Conservation (phyloP, 2,329 filamentous ascomycete genomes). For the Pseudocercospora vitis region DNA sequence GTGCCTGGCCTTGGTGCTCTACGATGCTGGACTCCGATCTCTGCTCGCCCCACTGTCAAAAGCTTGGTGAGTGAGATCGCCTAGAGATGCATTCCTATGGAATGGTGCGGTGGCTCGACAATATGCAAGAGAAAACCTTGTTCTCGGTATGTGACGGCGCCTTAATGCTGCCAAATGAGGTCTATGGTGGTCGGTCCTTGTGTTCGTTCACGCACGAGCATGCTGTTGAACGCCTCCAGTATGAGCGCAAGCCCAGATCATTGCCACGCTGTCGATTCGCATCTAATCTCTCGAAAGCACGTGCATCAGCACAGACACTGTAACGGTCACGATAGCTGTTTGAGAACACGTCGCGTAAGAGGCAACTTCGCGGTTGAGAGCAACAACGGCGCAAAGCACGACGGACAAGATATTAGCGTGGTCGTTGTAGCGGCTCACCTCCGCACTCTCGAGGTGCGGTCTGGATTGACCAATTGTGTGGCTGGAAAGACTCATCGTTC, state of each 20-base stretch:
- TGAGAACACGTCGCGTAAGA: conserved; percentile 1
- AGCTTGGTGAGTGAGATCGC: background rate
- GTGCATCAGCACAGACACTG: background rate
- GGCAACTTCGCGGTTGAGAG: background rate
- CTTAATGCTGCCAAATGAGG: background rate
- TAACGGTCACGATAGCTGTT: background rate
- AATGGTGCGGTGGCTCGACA: too few relatives aligned
- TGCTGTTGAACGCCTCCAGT: conserved; percentile 2
- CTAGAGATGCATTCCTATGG: background rate
- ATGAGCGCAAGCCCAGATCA: background rate
- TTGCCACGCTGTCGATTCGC: background rate
- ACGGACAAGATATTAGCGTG: background rate
- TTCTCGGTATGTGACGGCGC: background rate
- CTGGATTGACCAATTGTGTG: too few relatives aligned
- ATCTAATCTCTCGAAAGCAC: background rate
- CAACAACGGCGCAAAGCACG: background rate
- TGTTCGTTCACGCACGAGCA: background rate
- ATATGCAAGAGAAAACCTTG: too few relatives aligned
- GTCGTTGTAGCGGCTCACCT: background rate
- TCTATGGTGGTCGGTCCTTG: too few relatives aligned
- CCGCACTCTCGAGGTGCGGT: background rate
- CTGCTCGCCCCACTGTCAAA: background rate
- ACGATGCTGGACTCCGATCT: background rate
- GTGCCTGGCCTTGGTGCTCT: background rate
- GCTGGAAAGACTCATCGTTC: background rate